Evolutionary conservation across 345 rosid species (phyloP).

Genomic region (Fremontodendron californicum): DNA sequence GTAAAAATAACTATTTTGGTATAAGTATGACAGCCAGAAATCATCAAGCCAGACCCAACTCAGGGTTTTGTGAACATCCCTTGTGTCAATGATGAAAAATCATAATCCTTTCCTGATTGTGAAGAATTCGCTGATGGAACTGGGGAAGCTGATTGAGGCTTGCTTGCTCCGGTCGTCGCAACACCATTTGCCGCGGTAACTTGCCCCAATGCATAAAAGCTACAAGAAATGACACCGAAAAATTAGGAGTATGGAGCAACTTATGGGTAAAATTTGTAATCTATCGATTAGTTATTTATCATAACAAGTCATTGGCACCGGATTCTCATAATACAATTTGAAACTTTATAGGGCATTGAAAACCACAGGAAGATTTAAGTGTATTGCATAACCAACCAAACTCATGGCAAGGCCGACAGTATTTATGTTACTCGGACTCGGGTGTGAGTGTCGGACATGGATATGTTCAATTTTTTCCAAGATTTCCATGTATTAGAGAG

Average conservation of each 20-base stretch:
- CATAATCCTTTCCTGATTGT: slow-evolving; percentile 71
- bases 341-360: background rate
- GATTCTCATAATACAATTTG: background rate
- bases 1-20: slow-evolving; percentile 27
- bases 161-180: slow-evolving; percentile 33
- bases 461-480: no score
- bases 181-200: slow-evolving; percentile 45
- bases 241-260: background rate
- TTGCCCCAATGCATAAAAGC: slow-evolving; percentile 56
- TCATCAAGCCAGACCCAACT: slow-evolving; percentile 24
- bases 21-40: slow-evolving; percentile 11
- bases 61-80: slow-evolving; percentile 84
- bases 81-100: slow-evolving; percentile 86
- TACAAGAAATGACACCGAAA: slow-evolving; percentile 23
- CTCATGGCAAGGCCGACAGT: background rate
- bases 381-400: background rate
- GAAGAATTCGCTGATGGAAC: slow-evolving; percentile 39
- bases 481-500: no score
- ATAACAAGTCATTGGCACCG: background rate
- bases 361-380: background rate
- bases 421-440: no score
- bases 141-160: slow-evolving; percentile 51
- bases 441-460: no score
- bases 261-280: background rate
- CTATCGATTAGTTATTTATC: background rate